These are phyloP conservation scores for Salvia rosmarinus DNA, from an alignment of 257 asterid genomes.

Conservation along the genomic window DNA sequence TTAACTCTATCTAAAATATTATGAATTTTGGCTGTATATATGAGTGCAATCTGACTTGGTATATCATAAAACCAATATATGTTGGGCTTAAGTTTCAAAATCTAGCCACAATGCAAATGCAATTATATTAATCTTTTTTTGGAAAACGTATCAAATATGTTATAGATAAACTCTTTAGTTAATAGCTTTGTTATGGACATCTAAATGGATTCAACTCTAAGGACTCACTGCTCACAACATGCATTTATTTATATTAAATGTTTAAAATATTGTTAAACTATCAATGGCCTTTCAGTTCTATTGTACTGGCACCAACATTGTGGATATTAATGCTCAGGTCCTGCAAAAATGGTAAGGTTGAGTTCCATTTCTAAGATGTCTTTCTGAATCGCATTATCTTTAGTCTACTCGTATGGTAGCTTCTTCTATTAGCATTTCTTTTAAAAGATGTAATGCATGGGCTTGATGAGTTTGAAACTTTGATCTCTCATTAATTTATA, in stretches of 20 bases:
- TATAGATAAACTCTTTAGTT: neutral
- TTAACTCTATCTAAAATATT: neutral
- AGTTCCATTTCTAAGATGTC: constrained; percentile 13
- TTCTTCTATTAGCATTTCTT: constrained; percentile 7
- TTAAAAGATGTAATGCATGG: neutral
- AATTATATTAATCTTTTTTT: neutral
- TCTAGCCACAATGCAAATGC: neutral
- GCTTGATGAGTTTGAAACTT: neutral
- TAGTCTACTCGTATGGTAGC: neutral
- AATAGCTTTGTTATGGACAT: neutral
- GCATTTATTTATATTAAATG: neutral
- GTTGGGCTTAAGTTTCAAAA: neutral
- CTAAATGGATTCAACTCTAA: neutral
- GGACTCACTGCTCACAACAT: neutral
- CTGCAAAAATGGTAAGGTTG: neutral
- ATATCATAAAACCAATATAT: neutral
- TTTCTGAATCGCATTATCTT: neutral
- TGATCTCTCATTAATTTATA: neutral
- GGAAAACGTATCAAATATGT: neutral
- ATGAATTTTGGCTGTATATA: neutral
- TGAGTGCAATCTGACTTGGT: neutral
- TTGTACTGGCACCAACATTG: neutral
- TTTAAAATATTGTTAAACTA: neutral
- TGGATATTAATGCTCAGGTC: neutral
- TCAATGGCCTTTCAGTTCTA: neutral